Base-by-base conservation (phyloP, 441 rosid genomes). In the Adansonia madagascariensis region DNA sequence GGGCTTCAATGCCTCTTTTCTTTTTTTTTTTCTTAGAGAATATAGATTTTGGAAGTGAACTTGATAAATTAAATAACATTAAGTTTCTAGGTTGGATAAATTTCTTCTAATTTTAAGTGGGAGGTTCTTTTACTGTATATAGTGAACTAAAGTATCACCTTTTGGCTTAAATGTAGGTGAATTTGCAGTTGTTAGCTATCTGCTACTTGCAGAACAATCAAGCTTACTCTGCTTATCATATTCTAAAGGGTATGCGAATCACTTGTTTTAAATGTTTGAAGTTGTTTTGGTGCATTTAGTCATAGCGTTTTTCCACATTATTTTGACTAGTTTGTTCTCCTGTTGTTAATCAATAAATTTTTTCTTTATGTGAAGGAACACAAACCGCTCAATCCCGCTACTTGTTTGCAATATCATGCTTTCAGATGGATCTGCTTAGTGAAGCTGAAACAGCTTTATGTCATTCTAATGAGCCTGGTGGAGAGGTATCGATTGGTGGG, bases 381-480 rank as follows among this genome's bases (percentile, higher is more conserved):
- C 94, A 89, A 82, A 90, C 87, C 94, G 92, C 97, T 80, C 96
- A 90, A 87, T 96, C 98, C 67, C 97, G 98, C 83, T 96, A 96
- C 89, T 90, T 96, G 92, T 96, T 94, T 80, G 99, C 98, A 4
- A 80, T 92, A 81, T 90, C 99, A 63, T 96, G 99, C 93, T 91
- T 88, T 85, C 93, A 91, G 87, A 91, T 96, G 98, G 94, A 96
- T 82, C 96, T 94, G 86, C 90, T 94, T 78, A 94, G 78, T 69
- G 98, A 96, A 88, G 99, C 99, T 70, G 98, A 94, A 87, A 78
- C 92, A 49, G 94, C 92, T 66, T 86, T 94, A 80, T 89, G 91
- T 85, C 93, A 90, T 89, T 77, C 89, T 82, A 87, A 86, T 83
- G 98, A 96, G 82, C 92, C 96, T 61, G 75, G 86, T 77, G 88